Evolutionary conservation across 2,329 filamentous ascomycete species (phyloP).

Genomic region (Atkinsonella hypoxylon): DNA sequence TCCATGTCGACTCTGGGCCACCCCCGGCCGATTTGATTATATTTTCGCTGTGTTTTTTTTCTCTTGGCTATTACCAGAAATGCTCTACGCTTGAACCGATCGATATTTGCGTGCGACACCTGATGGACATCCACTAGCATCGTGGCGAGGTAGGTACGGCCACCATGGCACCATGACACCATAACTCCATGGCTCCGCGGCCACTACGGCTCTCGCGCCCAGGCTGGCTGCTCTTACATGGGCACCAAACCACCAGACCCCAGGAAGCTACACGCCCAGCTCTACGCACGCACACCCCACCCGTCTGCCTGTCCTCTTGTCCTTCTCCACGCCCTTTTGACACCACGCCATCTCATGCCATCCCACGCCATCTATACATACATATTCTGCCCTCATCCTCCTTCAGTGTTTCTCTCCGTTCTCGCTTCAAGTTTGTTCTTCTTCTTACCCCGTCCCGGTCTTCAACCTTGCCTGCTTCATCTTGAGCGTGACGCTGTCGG

Average conservation of each 20-base stretch:
- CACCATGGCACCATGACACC: neutral
- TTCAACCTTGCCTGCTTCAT: neutral
- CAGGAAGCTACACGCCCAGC: neutral
- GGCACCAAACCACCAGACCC: constrained; percentile 4
- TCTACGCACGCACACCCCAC: neutral
- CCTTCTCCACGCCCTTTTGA: constrained; percentile 1
- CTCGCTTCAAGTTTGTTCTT: constrained; percentile 4
- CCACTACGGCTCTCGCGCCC: neutral
- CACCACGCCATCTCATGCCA: neutral
- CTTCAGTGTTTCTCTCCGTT: neutral
- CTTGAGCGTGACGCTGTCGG: neutral
- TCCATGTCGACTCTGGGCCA: neutral
- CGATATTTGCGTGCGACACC: neutral
- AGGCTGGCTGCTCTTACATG: neutral
- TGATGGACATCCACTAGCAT: neutral
- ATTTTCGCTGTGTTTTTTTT: neutral
- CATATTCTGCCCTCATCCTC: constrained; percentile 13
- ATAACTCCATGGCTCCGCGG: no score
- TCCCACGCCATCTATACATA: constrained; percentile 6
- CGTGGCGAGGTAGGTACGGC: neutral
- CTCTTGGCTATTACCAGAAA: no score
- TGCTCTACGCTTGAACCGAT: neutral
- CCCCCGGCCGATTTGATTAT: neutral
- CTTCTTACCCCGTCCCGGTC: neutral
- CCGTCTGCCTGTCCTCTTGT: neutral